A percentile compares a stretch with the other conserved stretches of the same genome.
These are phyloP conservation scores for Senna tora DNA, from an alignment of 306 rosid genomes.

Conservation along the genomic window DNA sequence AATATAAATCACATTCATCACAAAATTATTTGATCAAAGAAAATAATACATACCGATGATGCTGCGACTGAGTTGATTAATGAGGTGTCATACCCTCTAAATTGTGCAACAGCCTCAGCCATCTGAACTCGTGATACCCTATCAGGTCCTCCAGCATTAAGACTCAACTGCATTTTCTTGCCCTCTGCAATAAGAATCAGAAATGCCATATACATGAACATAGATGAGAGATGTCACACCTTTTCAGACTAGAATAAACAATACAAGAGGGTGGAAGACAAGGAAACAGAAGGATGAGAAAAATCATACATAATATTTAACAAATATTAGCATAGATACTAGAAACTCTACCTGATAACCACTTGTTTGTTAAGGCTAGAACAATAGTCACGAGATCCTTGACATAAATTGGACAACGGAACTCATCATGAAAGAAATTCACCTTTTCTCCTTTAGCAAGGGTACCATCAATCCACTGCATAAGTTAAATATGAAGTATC, in stretches of 20 bases:
- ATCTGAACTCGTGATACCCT: constrained; percentile 81
- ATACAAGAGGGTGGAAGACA: constrained; percentile 22
- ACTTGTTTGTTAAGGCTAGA: constrained; percentile 61
- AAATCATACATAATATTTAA: too few species aligned
- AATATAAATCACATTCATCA: background rate
- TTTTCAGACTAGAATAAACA: constrained; percentile 23
- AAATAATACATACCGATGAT: constrained; percentile 56
- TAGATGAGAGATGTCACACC: constrained; percentile 29
- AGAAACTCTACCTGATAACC: constrained; percentile 85
- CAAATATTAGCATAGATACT: too few species aligned
- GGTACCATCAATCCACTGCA: constrained; percentile 85
- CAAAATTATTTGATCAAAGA: constrained; percentile 27
- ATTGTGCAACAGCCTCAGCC: constrained; percentile 85
- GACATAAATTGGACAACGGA: constrained; percentile 86
- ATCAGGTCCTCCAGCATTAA: constrained; percentile 89
- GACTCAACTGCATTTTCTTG: constrained; percentile 67
- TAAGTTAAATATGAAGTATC: constrained; percentile 36
- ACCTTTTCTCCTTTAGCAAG: constrained; percentile 64
- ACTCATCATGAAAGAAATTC: constrained; percentile 84
- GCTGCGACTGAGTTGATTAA: constrained; percentile 73
- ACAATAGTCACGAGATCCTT: constrained; percentile 70
- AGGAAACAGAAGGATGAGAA: background rate
- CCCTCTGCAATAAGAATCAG: constrained; percentile 50
- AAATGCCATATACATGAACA: constrained; percentile 30
- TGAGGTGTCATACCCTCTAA: constrained; percentile 68